Evolutionary conservation across 441 rosid species (phyloP).

Genomic region (Arabidopsis lyrata): DNA sequence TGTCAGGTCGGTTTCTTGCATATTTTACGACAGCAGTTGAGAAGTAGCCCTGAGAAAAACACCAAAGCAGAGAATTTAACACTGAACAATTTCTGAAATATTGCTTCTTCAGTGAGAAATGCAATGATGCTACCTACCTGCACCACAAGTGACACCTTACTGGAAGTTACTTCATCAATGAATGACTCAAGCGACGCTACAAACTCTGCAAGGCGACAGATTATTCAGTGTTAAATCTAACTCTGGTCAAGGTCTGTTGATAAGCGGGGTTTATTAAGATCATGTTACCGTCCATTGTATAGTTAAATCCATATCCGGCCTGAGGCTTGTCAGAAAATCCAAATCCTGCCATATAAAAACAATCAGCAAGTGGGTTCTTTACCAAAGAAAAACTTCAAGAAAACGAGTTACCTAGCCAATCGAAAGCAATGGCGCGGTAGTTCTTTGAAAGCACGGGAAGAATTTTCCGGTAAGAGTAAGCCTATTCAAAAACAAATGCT

Average conservation of each 20-base stretch:
- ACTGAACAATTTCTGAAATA: neutral
- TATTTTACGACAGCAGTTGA: conserved; percentile 77
- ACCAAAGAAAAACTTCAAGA: neutral
- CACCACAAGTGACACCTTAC: conserved; percentile 79
- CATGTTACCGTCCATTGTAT: conserved; percentile 73
- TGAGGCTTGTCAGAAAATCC: conserved; percentile 98
- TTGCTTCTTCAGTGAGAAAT: neutral
- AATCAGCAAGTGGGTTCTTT: neutral
- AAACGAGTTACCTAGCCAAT: conserved; percentile 73
- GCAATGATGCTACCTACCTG: conserved; percentile 61
- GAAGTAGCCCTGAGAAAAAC: conserved; percentile 73
- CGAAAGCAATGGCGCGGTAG: conserved; percentile 81
- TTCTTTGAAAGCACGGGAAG: conserved; percentile 76
- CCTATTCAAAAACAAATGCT: conserved; percentile 48
- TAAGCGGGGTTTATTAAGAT: conserved; percentile 22
- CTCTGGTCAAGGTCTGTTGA: conserved; percentile 5
- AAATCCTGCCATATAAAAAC: conserved; percentile 65
- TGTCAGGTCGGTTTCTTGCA: conserved; percentile 71
- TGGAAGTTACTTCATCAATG: conserved; percentile 55
- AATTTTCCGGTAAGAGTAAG: conserved; percentile 86
- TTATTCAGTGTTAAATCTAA: neutral
- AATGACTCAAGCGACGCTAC: conserved; percentile 79
- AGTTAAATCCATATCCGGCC: conserved; percentile 88
- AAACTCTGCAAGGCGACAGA: conserved; percentile 61
- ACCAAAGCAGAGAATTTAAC: conserved; percentile 26